These are phyloP conservation scores for Oemleria cerasiformis DNA, from an alignment of 306 rosid species.

Conservation along the genomic window DNA sequence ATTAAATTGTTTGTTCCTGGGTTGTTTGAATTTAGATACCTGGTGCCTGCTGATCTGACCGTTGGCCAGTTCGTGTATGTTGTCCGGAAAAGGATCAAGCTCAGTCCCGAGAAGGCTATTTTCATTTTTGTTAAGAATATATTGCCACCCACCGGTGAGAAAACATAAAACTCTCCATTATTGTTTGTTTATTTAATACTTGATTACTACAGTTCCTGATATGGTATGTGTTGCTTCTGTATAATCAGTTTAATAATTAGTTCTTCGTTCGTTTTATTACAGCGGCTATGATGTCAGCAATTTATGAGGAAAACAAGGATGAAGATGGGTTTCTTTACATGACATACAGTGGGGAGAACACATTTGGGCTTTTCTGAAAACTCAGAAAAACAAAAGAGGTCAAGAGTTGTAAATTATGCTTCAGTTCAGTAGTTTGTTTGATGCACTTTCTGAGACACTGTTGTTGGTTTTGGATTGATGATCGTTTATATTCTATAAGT, in stretches of 20 bases:
- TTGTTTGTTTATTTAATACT: not conserved
- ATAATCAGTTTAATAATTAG: not conserved
- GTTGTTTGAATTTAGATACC: slow-evolving; percentile 39
- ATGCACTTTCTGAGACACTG: not conserved
- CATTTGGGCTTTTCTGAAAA: slow-evolving; percentile 45
- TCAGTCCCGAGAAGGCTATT: slow-evolving; percentile 57
- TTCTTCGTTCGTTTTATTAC: slow-evolving; percentile 23
- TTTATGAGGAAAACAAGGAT: slow-evolving; percentile 52
- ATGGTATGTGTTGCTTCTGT: not conserved
- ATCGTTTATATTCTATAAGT: not conserved
- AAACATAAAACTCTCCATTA: not conserved
- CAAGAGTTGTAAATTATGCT: slow-evolving; percentile 9
- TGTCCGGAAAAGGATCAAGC: slow-evolving; percentile 57
- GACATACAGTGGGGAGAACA: slow-evolving; percentile 60
- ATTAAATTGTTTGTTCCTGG: not conserved
- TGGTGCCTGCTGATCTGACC: slow-evolving; percentile 60
- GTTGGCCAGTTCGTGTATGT: slow-evolving; percentile 65
- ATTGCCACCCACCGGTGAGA: slow-evolving; percentile 53
- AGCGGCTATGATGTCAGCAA: slow-evolving; percentile 55
- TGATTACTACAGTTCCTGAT: not conserved
- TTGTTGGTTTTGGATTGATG: not conserved
- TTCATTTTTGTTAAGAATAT: slow-evolving; percentile 56
- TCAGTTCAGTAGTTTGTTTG: not conserved
- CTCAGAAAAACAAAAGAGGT: slow-evolving; percentile 10
- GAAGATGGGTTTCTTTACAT: slow-evolving; percentile 68